Evolutionary conservation across 139 green algal genomes (phyloP), one percentile per base, ranked within the genome.

Genomic region (Picochlorum sp.): DNA sequence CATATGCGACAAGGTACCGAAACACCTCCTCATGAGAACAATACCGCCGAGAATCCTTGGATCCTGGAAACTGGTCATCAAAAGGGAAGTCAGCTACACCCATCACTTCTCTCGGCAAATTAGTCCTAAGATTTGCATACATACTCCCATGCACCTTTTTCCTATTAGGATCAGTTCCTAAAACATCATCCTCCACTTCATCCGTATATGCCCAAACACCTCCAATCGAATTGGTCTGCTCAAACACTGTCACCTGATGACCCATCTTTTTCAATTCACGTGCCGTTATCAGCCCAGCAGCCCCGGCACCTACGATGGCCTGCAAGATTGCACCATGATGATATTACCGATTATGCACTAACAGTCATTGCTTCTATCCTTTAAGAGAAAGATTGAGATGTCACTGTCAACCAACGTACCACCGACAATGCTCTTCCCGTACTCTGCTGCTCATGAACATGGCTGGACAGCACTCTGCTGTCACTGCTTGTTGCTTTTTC

Each of bases 41-140:
- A 35, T 74, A 84, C 35, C 64, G 57, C 31, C 79, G 32, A 8
- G 35, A 8, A 47, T 81, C 78, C 5, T 25, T n/a, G 4, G 60
- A 62, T 14, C 64, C 61, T 9, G 22, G 60, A 29, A 65, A 69
- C 1, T 41, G 29, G 1, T 47, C 40, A 31, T 64, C 36, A 22
- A 92, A 88, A 7, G 81, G 75, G 36, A 90, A 82, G 37, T 85
- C 72, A 4, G n/a, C 14, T 57, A 75, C 90, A 6, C 58, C 64
- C 84, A 92, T 92, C 9, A 89, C 50, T 41, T 90, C 73, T 0
- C 84, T 64, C 4, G 84, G 84, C 30, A 92, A 52, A 61, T 92
- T 92, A 24, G 84, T 92, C 29, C 84, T 69, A 33, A 92, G 64
- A 5, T 41, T 13, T 0, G 24, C 20, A 57, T 89, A 91, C 81